A percentile compares a stretch with the other conserved stretches of the same genome.
phyloP scores from a whole-genome alignment of 352 stramenopile genomes.

The Saprolegnia parasitica region DNA sequence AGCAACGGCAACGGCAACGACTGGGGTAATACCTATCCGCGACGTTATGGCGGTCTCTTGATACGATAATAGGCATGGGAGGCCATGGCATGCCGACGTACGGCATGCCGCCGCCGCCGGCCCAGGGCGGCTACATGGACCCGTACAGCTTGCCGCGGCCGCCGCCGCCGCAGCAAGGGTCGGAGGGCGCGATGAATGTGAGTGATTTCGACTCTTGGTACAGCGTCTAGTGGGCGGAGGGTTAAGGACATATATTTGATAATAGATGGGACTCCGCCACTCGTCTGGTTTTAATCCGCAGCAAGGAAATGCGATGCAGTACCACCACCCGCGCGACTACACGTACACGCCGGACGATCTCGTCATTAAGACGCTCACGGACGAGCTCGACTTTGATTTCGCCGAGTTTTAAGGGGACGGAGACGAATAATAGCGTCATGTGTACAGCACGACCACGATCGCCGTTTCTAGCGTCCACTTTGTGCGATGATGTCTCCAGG shows the following conservation, averaged over 20 bases:
- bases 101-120: neutral
- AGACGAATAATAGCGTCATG: neutral
- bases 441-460: no score
- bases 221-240: neutral
- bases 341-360: neutral
- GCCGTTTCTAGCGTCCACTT: no score
- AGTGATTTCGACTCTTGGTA: neutral
- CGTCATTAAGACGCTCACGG: slow-evolving; percentile 23
- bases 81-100: neutral
- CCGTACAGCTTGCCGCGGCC: neutral
- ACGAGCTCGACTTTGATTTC: slow-evolving; percentile 26
- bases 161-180: no score
- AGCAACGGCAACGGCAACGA: neutral
- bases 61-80: neutral
- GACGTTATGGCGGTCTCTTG: neutral
- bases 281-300: neutral
- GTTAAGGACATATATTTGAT: neutral
- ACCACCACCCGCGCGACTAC: neutral
- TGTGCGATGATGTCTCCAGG: no score
- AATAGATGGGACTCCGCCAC: neutral
- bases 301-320: neutral
- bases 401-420: neutral
- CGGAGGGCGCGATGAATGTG: neutral
- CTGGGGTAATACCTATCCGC: neutral
- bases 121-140: neutral